Conservation (phyloP, 139 green algal genomes). For the Picochlorum sp. region DNA sequence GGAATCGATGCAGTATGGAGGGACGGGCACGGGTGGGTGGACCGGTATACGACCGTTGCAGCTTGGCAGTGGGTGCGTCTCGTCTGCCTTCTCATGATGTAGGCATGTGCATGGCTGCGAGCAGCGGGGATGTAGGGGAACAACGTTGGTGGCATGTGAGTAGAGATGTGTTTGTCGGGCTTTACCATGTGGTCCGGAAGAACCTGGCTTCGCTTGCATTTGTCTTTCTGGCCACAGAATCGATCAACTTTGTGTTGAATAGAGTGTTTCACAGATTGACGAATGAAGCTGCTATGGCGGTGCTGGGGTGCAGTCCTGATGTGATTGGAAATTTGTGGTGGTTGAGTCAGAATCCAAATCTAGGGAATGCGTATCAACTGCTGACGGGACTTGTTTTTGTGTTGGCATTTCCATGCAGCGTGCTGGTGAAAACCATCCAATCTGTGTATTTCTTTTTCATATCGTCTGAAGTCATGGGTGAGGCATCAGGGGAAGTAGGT, state of each 20-base stretch:
- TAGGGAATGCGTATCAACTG: not conserved
- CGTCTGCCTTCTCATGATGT: too few relatives aligned
- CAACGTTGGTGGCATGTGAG: not conserved
- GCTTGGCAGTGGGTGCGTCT: too few relatives aligned
- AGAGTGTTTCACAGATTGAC: not conserved
- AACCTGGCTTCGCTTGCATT: not conserved
- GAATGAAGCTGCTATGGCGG: not conserved
- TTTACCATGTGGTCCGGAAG: not conserved
- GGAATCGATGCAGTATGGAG: too few relatives aligned
- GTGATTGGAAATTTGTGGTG: not conserved
- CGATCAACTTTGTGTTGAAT: not conserved
- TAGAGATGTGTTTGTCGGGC: not conserved
- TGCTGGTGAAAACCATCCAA: not conserved
- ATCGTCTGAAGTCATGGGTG: not conserved
- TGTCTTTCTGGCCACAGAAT: not conserved
- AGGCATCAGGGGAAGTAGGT: not conserved
- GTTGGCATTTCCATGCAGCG: not conserved
- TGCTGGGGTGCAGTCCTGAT: not conserved
- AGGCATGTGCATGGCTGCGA: too few relatives aligned
- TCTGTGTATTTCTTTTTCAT: constrained; percentile 3
- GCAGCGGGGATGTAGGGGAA: too few relatives aligned
- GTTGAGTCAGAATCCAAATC: not conserved
- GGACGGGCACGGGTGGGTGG: too few relatives aligned
- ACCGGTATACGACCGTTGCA: too few relatives aligned
- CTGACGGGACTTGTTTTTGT: not conserved